Evolutionary conservation across 768 basidiomycete genomes (phyloP).

Genomic region (Tricholoma flavovirens): DNA sequence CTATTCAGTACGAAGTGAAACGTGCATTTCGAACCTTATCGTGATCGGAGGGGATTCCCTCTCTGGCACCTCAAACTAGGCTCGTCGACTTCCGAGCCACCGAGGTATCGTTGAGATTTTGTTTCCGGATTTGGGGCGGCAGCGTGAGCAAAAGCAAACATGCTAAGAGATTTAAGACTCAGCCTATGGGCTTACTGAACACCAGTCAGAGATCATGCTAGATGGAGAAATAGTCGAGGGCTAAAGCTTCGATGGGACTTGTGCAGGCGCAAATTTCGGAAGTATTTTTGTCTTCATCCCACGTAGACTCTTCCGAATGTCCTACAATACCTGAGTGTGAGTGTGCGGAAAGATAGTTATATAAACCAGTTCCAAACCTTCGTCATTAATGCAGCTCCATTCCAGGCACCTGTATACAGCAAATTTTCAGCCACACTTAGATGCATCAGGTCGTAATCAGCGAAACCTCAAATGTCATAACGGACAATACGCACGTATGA

Average conservation of each 20-base stretch:
- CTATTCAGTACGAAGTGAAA: too few species aligned
- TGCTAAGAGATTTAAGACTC: too few species aligned
- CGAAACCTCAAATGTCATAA: neutral
- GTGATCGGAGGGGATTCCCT: too few species aligned
- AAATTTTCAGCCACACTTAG: slow-evolving; percentile 36
- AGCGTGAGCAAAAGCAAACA: too few species aligned
- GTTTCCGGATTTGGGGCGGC: too few species aligned
- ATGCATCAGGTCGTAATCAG: neutral
- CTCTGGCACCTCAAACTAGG: too few species aligned
- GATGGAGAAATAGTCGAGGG: neutral
- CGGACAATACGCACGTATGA: slow-evolving; percentile 48
- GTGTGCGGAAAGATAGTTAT: neutral
- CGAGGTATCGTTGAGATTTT: too few species aligned
- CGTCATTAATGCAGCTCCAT: slow-evolving; percentile 36
- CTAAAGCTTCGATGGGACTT: slow-evolving; percentile 18
- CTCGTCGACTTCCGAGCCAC: too few species aligned
- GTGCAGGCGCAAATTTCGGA: slow-evolving; percentile 25
- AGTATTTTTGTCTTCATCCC: slow-evolving; percentile 26
- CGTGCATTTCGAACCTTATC: too few species aligned
- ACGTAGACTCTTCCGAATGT: slow-evolving; percentile 30
- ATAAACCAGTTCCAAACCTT: slow-evolving; percentile 22
- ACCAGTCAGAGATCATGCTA: neutral
- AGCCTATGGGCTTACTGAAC: too few species aligned
- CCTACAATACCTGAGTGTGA: slow-evolving; percentile 19
- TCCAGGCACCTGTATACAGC: slow-evolving; percentile 41